These are phyloP conservation scores for Pilaira anomala DNA, from an alignment of 192 early-diverging fungal species.

Conservation along the genomic window DNA sequence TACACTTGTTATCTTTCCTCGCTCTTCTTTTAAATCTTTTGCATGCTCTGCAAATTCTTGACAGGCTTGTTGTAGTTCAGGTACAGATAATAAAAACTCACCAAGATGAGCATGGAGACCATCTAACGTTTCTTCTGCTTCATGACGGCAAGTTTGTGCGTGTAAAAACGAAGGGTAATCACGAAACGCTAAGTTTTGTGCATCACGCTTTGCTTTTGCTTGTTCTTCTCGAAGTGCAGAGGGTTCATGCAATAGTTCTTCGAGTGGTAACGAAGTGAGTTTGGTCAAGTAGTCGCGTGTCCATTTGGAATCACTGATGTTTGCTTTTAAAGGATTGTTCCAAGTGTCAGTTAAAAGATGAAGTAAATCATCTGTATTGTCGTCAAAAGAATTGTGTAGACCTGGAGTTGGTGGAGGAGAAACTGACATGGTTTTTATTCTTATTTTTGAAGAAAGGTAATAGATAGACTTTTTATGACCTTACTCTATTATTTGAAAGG, in stretches of 20 bases:
- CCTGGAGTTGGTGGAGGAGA: neutral
- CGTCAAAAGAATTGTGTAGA: constrained; percentile 3
- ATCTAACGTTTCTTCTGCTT: constrained; percentile 48
- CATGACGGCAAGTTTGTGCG: constrained; percentile 56
- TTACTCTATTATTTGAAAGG: too few relatives aligned
- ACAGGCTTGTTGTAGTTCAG: constrained; percentile 47
- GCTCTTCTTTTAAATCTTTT: constrained; percentile 22
- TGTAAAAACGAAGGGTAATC: constrained; percentile 68
- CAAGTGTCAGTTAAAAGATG: neutral
- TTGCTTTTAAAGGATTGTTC: neutral
- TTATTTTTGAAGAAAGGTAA: too few relatives aligned
- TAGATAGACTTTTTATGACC: too few relatives aligned
- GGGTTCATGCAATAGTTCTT: constrained; percentile 59
- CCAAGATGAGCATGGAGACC: constrained; percentile 46
- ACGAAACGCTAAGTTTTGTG: constrained; percentile 60
- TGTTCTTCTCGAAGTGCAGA: constrained; percentile 48
- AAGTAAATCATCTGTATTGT: constrained; percentile 2
- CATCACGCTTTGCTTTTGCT: constrained; percentile 50
- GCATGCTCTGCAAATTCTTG: constrained; percentile 38
- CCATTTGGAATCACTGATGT: constrained; percentile 39
- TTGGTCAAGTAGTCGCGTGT: constrained; percentile 59
- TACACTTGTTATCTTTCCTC: constrained; percentile 44
- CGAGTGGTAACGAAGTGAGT: constrained; percentile 58
- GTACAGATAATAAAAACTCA: constrained; percentile 43
- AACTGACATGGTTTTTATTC: constrained; percentile 13